Evolutionary conservation across 305 asterid species (phyloP).

Genomic region (Plantago coronopus): DNA sequence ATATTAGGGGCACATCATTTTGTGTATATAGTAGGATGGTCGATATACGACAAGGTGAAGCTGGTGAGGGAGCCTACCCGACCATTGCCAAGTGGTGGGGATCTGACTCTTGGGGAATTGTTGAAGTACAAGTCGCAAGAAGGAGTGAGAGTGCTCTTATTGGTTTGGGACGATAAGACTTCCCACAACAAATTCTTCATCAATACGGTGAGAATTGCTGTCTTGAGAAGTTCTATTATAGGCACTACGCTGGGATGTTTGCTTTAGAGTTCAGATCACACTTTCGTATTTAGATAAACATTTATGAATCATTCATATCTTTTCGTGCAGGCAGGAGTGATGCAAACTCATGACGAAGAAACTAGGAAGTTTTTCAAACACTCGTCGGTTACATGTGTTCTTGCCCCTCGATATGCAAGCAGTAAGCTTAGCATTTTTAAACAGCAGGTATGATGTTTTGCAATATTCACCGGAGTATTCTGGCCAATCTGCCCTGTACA

Average conservation of each 20-base stretch:
- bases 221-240: constrained; percentile 10
- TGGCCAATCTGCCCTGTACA: no score
- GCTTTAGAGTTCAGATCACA: no score
- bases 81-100: constrained; percentile 77
- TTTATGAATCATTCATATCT: background rate
- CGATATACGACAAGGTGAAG: constrained; percentile 80
- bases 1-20: constrained; percentile 81
- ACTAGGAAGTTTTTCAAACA: constrained; percentile 81
- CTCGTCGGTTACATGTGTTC: constrained; percentile 82
- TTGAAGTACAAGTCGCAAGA: constrained; percentile 89
- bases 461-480: background rate
- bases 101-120: constrained; percentile 80
- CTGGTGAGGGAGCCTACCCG: constrained; percentile 77
- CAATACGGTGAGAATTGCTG: constrained; percentile 49
- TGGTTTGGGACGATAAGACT: constrained; percentile 99
- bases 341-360: constrained; percentile 97
- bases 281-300: no score
- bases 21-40: constrained; percentile 84
- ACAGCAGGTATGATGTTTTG: constrained; percentile 67
- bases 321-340: constrained; percentile 68
- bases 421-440: constrained; percentile 93
- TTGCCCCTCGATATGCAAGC: constrained; percentile 95
- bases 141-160: constrained; percentile 81
- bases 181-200: constrained; percentile 85
- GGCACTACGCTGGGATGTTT: background rate